Evolutionary conservation across 129 eudicot genomes (phyloP).

Genomic region (Helianthus annuus): HanXRQr2.0-SUNRISE NC_035447.2:9251505-9252004

Average conservation of each 20-base stretch:
- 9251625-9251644: constrained; percentile 60
- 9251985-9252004: constrained; percentile 31
- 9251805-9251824: constrained; percentile 10
- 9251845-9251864: neutral
- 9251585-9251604: constrained; percentile 61
- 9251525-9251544: constrained; percentile 80
- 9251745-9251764: constrained; percentile 72
- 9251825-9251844: neutral
- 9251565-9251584: constrained; percentile 47
- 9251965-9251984: constrained; percentile 20
- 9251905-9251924: constrained; percentile 15
- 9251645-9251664: constrained; percentile 94
- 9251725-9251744: constrained; percentile 77
- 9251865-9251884: constrained; percentile 15
- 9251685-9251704: constrained; percentile 98
- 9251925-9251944: constrained; percentile 28
- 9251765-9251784: constrained; percentile 89
- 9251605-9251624: constrained; percentile 68
- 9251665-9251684: constrained; percentile 88
- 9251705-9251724: constrained; percentile 82
- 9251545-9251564: constrained; percentile 53
- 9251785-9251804: constrained; percentile 38
- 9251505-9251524: constrained; percentile 98
- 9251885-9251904: constrained; percentile 24
- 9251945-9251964: constrained; percentile 17